Base-by-base conservation (phyloP, 2,329 filamentous ascomycete species). In the Diplodia scrobiculata region DNA sequence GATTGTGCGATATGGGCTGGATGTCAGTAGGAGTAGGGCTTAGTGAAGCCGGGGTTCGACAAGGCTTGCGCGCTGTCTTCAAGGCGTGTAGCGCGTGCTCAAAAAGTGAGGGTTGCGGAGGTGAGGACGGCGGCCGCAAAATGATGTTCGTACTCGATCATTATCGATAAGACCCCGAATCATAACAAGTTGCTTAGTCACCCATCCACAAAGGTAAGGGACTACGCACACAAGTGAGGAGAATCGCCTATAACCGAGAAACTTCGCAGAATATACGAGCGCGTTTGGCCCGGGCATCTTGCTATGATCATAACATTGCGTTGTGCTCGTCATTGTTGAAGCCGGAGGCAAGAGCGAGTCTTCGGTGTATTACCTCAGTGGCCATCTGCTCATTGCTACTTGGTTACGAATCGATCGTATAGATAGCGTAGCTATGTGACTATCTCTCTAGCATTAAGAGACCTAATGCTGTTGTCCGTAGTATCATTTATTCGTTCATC, bases 81-180 rank as follows among this genome's bases (percentile, higher is more conserved):
- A 17, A 19, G 25, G 9, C 5, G 2, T 7, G 25, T 5, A 17
- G 13, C 34, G 19, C n/a, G 9, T 32, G 41, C 41, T 34, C 27
- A 10, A 50, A 34, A 32, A 25, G 29, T 45, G 55, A 50, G 13
- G 50, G 27, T 10, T 50, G 58, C 58, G 58, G 58, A 62, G 58
- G 58, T 50, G 58, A 50, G 29, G 14, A 13, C 11, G 36, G 21
- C 45, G 17, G 41, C 58, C 58, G 58, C 58, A 62, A 62, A 62
- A 36, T 50, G 41, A 47, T 48, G 41, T 27, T n/a, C 32, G 19
- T 27, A 19, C 9, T 19, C 19, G 32, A 29, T 5, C 6, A 6
- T n/a, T 62, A 62, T 62, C 45, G 58, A 62, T 62, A 62, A 62
- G 58, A 2, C 21, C 14, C 14, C 21, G 27, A 27, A 27, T 60